Evolutionary conservation across 2,329 filamentous ascomycete genomes (phyloP).

Genomic region (Fusarium torulosum): DNA sequence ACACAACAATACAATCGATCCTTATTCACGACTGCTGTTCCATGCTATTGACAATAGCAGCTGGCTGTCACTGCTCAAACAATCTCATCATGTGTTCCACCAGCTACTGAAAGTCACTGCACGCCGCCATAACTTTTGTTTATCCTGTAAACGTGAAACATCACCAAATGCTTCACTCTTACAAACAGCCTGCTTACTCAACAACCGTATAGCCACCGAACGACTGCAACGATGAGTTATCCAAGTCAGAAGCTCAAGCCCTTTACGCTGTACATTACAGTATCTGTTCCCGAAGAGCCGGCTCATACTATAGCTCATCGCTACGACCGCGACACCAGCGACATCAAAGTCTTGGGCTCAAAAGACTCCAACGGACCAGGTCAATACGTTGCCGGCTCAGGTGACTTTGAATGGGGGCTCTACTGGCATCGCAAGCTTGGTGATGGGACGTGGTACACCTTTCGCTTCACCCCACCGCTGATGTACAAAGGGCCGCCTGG

Average conservation of each 20-base stretch:
- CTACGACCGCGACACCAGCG: slow-evolving; percentile 31
- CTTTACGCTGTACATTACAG: slow-evolving; percentile 45
- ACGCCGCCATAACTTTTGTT: neutral
- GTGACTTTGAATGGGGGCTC: slow-evolving; percentile 55
- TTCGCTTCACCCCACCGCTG: slow-evolving; percentile 10
- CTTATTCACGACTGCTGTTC: neutral
- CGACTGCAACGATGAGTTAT: slow-evolving; percentile 31
- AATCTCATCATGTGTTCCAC: neutral
- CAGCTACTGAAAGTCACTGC: neutral
- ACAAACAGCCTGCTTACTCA: neutral
- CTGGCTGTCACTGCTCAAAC: slow-evolving; percentile 6
- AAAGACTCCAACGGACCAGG: slow-evolving; percentile 39
- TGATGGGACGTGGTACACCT: slow-evolving; percentile 49
- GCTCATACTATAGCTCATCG: slow-evolving; percentile 5
- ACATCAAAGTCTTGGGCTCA: slow-evolving; percentile 12
- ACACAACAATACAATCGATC: neutral
- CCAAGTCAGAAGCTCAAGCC: slow-evolving; percentile 38
- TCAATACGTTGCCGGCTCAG: slow-evolving; percentile 37
- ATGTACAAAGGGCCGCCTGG: slow-evolving; percentile 22
- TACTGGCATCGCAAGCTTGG: slow-evolving; percentile 50
- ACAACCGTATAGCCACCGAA: neutral
- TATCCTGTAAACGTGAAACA: neutral
- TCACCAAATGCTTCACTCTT: neutral
- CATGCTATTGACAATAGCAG: neutral
- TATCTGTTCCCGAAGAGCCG: slow-evolving; percentile 38